These are phyloP conservation scores for Colletotrichum sp. DNA, from an alignment of 2,329 filamentous ascomycete genomes.

Conservation along the genomic window DNA sequence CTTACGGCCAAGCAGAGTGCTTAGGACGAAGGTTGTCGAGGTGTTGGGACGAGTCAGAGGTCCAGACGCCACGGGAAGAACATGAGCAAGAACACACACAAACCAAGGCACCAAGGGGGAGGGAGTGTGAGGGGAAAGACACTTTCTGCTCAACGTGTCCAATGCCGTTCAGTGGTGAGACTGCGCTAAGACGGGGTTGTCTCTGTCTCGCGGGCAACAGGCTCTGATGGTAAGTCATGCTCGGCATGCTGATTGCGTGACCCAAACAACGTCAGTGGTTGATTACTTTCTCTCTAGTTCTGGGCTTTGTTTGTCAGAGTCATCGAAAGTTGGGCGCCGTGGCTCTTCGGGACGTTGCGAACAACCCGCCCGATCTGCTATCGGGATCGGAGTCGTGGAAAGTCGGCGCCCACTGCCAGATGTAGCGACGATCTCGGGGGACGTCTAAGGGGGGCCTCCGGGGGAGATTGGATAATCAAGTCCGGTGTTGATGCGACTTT, in stretches of 20 bases:
- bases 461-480: background rate
- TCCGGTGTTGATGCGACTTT: background rate
- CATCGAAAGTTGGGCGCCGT: background rate
- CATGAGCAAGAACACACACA: background rate
- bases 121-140: background rate
- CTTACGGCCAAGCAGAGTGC: background rate
- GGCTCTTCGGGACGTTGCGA: background rate
- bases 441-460: background rate
- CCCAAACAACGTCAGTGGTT: background rate
- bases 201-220: background rate
- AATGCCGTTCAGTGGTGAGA: background rate
- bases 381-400: background rate
- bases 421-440: background rate
- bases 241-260: background rate
- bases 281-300: background rate
- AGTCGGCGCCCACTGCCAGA: background rate
- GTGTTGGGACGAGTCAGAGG: slow-evolving; percentile 8
- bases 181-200: background rate
- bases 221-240: background rate
- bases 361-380: background rate
- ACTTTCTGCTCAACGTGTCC: background rate
- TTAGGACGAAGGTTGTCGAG: background rate
- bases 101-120: background rate
- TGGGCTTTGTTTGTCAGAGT: background rate
- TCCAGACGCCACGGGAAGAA: background rate